A percentile compares a stretch with the other conserved stretches of the same genome.
phyloP scores from a whole-genome alignment of 2,329 filamentous ascomycete species.

The Ceratocystis cubensis region DNA sequence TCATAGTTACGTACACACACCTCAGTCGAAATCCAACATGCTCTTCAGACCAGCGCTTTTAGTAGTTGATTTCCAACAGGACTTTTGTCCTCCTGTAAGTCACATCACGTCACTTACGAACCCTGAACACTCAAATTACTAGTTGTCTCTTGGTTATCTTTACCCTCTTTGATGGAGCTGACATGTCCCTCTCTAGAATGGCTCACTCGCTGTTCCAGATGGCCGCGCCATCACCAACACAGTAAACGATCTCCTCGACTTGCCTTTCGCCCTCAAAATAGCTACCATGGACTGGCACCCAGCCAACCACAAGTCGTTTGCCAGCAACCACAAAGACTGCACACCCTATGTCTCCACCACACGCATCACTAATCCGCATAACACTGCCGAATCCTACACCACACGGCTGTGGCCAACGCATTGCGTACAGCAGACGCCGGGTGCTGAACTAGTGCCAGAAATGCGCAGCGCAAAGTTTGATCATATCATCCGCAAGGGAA shows the following conservation, averaged over 20 bases:
- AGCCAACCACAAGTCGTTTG: conserved; percentile 72
- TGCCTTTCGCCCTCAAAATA: conserved; percentile 61
- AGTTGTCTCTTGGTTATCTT: neutral
- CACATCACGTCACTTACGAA: neutral
- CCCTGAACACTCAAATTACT: conserved; percentile 3
- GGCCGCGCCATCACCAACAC: conserved; percentile 57
- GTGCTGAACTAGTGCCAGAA: conserved; percentile 61
- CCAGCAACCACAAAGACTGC: conserved; percentile 56
- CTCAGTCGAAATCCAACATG: conserved; percentile 20
- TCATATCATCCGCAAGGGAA: conserved; percentile 63
- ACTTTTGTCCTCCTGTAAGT: conserved; percentile 82
- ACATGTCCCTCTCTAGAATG: conserved; percentile 44
- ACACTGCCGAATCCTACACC: conserved; percentile 48
- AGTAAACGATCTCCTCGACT: conserved; percentile 61
- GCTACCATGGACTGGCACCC: conserved; percentile 95
- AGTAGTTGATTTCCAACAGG: conserved; percentile 82
- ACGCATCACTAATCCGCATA: conserved; percentile 53
- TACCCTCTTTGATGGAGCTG: conserved; percentile 1
- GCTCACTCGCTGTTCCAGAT: conserved; percentile 66
- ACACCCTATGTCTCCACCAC: conserved; percentile 53
- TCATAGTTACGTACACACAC: neutral
- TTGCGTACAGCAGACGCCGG: conserved; percentile 64
- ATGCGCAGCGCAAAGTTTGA: conserved; percentile 51
- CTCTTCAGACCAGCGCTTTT: conserved; percentile 44
- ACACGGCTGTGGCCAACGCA: conserved; percentile 80